phyloP scores from a whole-genome alignment of 2,329 filamentous ascomycete species.

The Claviceps sp. region DNA sequence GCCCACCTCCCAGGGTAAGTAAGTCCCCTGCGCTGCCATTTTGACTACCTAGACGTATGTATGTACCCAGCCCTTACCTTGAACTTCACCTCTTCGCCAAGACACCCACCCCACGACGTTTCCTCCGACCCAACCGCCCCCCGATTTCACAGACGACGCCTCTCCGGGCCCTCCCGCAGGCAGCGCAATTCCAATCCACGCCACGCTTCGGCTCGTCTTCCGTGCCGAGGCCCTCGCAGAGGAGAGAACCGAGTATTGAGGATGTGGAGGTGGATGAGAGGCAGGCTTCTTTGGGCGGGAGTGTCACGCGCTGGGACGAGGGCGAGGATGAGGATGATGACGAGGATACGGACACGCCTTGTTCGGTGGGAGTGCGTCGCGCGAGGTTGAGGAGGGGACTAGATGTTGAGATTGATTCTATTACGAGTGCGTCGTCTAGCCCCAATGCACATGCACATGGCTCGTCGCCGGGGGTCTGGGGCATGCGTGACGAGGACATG shows the following conservation, averaged over 20 bases:
- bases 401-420: not conserved
- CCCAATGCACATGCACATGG: no score
- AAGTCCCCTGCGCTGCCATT: not conserved
- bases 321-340: not conserved
- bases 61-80: not conserved
- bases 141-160: slow-evolving; percentile 6
- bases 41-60: not conserved
- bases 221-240: slow-evolving; percentile 15
- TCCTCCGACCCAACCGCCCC: slow-evolving; percentile 20
- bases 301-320: not conserved
- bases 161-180: slow-evolving; percentile 16
- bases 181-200: slow-evolving; percentile 23
- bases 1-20: slow-evolving; percentile 3
- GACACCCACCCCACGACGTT: slow-evolving; percentile 27
- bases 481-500: no score
- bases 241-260: slow-evolving; percentile 16
- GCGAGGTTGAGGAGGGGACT: not conserved
- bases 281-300: not conserved
- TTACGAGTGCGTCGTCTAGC: not conserved
- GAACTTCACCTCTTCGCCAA: slow-evolving; percentile 7
- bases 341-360: not conserved
- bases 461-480: no score
- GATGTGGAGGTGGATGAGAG: slow-evolving; percentile 18
- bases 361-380: not conserved
- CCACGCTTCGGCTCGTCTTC: slow-evolving; percentile 25